Evolutionary conservation across 2,329 filamentous ascomycete species (phyloP).

Genomic region (Pleoardoris graminearum): DNA sequence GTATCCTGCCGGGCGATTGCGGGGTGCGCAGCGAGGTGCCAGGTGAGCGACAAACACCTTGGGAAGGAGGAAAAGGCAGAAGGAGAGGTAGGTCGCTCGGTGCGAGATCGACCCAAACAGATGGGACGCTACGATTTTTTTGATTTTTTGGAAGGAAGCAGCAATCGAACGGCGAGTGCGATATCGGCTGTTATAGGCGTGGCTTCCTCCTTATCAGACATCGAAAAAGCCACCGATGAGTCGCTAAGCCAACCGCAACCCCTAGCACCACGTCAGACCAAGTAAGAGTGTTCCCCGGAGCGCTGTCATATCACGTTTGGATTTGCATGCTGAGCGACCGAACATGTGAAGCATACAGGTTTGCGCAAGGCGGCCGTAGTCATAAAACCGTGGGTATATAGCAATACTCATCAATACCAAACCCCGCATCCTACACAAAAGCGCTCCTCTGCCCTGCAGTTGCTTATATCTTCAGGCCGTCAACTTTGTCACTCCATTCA

Average conservation of each 20-base stretch:
- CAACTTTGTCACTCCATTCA: slow-evolving; percentile 35
- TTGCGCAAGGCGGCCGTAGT: slow-evolving; percentile 19
- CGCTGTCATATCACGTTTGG: not conserved
- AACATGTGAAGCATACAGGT: not conserved
- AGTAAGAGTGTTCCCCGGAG: not conserved
- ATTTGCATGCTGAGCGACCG: not conserved
- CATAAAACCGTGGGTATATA: slow-evolving; percentile 47
- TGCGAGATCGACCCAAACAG: no score
- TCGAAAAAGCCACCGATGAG: slow-evolving; percentile 17
- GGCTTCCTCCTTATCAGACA: slow-evolving; percentile 20
- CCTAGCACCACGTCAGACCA: not conserved
- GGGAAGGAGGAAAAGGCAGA: not conserved
- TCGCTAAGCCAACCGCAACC: slow-evolving; percentile 4
- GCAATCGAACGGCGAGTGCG: slow-evolving; percentile 5
- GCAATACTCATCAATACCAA: slow-evolving; percentile 43
- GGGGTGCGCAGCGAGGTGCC: not conserved
- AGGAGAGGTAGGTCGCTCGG: no score
- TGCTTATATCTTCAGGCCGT: no score
- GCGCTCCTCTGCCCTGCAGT: no score
- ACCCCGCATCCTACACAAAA: slow-evolving; percentile 27
- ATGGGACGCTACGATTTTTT: no score
- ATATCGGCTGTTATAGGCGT: slow-evolving; percentile 9
- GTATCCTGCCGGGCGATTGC: not conserved
- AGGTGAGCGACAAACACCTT: not conserved
- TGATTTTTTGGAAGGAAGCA: no score